A percentile compares a stretch with the other conserved stretches of the same genome.
Conservation (phyloP, 768 basidiomycete genomes). For the Lactarius hatsudake region DNA sequence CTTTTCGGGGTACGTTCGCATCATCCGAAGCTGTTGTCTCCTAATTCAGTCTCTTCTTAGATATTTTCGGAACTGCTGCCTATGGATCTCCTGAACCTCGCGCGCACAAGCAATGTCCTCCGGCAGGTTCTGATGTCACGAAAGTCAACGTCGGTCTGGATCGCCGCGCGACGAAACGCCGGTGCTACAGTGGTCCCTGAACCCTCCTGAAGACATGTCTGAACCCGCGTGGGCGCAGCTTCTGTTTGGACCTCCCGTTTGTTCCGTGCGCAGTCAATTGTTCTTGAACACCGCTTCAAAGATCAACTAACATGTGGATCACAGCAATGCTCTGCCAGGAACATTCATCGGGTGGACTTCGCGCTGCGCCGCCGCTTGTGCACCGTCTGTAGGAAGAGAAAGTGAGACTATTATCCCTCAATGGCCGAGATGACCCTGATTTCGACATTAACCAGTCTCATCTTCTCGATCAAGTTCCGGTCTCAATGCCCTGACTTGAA, state of each 20-base stretch:
- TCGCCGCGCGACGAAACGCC: slow-evolving; percentile 11
- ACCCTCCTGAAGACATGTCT: slow-evolving; percentile 26
- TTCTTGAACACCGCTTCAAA: background rate
- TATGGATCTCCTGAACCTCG: slow-evolving; percentile 22
- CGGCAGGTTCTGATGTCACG: slow-evolving; percentile 26
- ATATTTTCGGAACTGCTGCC: slow-evolving; percentile 19
- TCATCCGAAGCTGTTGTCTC: background rate
- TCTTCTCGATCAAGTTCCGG: slow-evolving; percentile 14
- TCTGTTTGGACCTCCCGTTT: slow-evolving; percentile 22
- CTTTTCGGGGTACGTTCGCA: slow-evolving; percentile 19
- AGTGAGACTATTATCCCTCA: background rate
- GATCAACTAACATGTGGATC: background rate
- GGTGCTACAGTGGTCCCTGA: slow-evolving; percentile 15
- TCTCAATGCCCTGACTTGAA: slow-evolving; percentile 21
- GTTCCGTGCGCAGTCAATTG: slow-evolving; percentile 11
- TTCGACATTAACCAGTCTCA: slow-evolving; percentile 4
- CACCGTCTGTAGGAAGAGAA: slow-evolving; percentile 16
- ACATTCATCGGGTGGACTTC: slow-evolving; percentile 24
- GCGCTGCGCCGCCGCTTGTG: slow-evolving; percentile 27
- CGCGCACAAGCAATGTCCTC: slow-evolving; percentile 26
- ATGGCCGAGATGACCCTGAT: background rate
- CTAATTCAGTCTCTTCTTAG: background rate
- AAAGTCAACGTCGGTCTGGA: slow-evolving; percentile 23
- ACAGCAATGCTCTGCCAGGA: slow-evolving; percentile 19
- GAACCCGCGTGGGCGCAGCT: slow-evolving; percentile 27